phyloP scores from a whole-genome alignment of 1,284 basidiomycete genomes.

The Calocybe gambosa region DNA sequence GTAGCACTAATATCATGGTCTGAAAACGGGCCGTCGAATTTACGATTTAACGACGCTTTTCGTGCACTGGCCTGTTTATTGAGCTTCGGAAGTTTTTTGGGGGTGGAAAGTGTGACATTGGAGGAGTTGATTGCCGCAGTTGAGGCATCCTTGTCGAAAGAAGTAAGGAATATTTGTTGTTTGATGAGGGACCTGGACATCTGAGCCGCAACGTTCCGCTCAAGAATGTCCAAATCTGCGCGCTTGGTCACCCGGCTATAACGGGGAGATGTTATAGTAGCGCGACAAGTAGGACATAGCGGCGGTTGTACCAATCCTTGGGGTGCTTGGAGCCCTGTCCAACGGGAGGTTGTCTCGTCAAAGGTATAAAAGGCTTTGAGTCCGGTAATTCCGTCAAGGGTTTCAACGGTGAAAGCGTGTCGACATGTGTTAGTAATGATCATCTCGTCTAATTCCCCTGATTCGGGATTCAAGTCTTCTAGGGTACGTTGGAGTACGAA shows the following conservation, averaged over 20 bases:
- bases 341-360: slow-evolving; percentile 27
- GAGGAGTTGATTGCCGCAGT: slow-evolving; percentile 2
- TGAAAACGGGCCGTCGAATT: slow-evolving; percentile 16
- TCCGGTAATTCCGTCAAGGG: slow-evolving; percentile 54
- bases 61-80: slow-evolving; percentile 13
- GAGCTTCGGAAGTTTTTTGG: slow-evolving; percentile 4
- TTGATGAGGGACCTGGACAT: slow-evolving; percentile 39
- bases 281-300: slow-evolving; percentile 50
- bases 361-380: slow-evolving; percentile 49
- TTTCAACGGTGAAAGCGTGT: slow-evolving; percentile 68
- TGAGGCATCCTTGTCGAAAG: slow-evolving; percentile 19
- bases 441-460: slow-evolving; percentile 40
- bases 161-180: slow-evolving; percentile 24
- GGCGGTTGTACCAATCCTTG: slow-evolving; percentile 32
- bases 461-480: slow-evolving; percentile 40
- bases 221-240: slow-evolving; percentile 57
- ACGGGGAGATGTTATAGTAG: slow-evolving; percentile 43
- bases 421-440: slow-evolving; percentile 59
- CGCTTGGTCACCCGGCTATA: slow-evolving; percentile 59
- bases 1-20: slow-evolving; percentile 19
- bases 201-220: slow-evolving; percentile 50
- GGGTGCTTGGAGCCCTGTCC: slow-evolving; percentile 36
- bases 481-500: slow-evolving; percentile 49
- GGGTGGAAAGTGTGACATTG: slow-evolving; percentile 3
- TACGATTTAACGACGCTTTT: slow-evolving; percentile 10